These are phyloP conservation scores for Leucoagaricus sp. DNA, from an alignment of 1,284 basidiomycete genomes.

Conservation along the genomic window DNA sequence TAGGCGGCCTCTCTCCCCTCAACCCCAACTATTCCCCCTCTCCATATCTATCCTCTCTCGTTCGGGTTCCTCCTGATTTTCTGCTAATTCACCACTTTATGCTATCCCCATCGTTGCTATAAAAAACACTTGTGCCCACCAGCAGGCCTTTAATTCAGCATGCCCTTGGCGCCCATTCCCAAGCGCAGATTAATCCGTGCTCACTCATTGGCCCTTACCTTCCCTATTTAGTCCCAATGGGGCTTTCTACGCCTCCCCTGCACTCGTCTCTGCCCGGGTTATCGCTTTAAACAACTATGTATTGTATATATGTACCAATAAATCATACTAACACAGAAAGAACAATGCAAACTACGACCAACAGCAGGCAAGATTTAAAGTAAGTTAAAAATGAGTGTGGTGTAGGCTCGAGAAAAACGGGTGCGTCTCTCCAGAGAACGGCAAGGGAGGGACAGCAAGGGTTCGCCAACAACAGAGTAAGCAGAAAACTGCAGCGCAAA, in stretches of 20 bases:
- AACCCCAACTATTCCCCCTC: too few relatives aligned
- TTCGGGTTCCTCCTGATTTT: not conserved
- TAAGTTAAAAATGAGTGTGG: constrained; percentile 7
- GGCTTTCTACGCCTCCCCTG: too few relatives aligned
- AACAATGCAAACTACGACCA: constrained; percentile 4
- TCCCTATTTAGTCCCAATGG: too few relatives aligned
- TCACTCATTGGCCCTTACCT: not conserved
- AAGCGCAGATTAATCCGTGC: not conserved
- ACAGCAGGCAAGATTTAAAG: not conserved
- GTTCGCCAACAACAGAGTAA: constrained; percentile 17
- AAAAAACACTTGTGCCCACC: too few relatives aligned
- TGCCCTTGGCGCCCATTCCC: too few relatives aligned
- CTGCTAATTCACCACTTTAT: too few relatives aligned
- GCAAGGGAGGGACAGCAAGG: constrained; percentile 1
- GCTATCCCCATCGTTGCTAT: too few relatives aligned
- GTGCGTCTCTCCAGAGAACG: not conserved
- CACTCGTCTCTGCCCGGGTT: not conserved
- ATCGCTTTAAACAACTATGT: constrained; percentile 2
- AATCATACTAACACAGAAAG: constrained; percentile 12
- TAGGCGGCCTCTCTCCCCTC: not conserved
- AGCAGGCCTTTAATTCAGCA: too few relatives aligned
- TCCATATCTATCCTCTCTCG: not conserved
- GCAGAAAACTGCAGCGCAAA: constrained; percentile 18
- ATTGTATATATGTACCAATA: constrained; percentile 15
- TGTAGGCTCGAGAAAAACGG: not conserved